phyloP scores from a whole-genome alignment of 2,329 filamentous ascomycete genomes.

The Cordyceps javanica region DNA sequence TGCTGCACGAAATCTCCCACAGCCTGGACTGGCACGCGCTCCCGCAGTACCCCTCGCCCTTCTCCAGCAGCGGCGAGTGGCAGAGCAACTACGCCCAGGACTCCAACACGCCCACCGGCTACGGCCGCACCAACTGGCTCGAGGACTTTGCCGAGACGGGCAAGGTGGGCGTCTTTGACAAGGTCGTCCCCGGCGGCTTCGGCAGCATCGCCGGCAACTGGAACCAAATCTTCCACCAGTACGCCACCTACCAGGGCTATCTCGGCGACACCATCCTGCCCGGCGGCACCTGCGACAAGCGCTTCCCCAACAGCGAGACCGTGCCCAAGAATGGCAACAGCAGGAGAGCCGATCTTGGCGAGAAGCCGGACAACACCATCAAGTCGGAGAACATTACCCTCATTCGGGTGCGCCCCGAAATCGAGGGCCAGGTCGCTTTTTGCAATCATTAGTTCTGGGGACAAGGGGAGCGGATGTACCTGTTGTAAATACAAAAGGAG shows the following conservation, averaged over 20 bases:
- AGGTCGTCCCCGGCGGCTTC: constrained; percentile 22
- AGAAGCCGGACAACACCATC: constrained; percentile 14
- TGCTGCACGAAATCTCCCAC: constrained; percentile 12
- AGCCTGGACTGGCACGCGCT: constrained; percentile 12
- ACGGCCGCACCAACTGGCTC: constrained; percentile 17
- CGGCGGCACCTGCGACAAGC: constrained; percentile 17
- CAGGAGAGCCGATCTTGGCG: constrained; percentile 3
- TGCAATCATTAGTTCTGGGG: background rate
- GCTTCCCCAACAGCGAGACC: constrained; percentile 12
- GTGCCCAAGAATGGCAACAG: constrained; percentile 13
- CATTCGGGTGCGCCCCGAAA: constrained; percentile 6
- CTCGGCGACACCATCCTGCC: constrained; percentile 15
- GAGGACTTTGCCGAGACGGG: constrained; percentile 24
- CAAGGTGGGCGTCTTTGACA: constrained; percentile 21
- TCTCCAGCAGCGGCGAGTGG: constrained; percentile 16
- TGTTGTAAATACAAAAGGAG: background rate
- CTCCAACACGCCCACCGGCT: constrained; percentile 15
- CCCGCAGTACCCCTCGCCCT: constrained; percentile 7
- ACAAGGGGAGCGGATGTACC: too few relatives aligned
- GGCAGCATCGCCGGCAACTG: constrained; percentile 19
- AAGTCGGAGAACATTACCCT: constrained; percentile 12
- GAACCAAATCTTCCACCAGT: constrained; percentile 20
- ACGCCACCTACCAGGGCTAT: constrained; percentile 18
- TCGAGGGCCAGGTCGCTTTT: constrained; percentile 2
- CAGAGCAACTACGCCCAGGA: constrained; percentile 18